Evolutionary conservation across 345 rosid species (phyloP).

Genomic region (Aegle marmelos): DNA sequence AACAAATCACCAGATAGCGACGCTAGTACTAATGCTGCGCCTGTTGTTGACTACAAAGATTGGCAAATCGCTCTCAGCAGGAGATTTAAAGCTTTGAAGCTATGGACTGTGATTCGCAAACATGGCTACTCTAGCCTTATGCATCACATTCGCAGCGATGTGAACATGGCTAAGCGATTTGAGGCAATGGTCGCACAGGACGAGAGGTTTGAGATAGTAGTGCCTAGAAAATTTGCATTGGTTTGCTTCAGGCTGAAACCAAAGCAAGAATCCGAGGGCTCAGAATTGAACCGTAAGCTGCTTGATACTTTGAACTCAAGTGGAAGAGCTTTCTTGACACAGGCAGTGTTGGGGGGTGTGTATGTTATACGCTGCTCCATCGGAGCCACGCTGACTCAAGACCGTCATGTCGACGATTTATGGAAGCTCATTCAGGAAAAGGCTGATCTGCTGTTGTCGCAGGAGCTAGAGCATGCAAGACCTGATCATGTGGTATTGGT

Average conservation of each 20-base stretch:
- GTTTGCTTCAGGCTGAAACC: constrained; percentile 39
- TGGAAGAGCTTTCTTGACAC: constrained; percentile 31
- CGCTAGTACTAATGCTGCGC: constrained; percentile 4
- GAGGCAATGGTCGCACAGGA: constrained; percentile 26
- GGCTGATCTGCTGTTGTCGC: background rate
- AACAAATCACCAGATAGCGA: background rate
- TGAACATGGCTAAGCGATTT: constrained; percentile 30
- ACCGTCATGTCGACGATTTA: constrained; percentile 24
- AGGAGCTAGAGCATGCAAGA: too few species aligned
- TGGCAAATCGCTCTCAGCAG: constrained; percentile 33
- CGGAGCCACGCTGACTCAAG: constrained; percentile 25
- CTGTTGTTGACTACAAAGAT: constrained; percentile 28
- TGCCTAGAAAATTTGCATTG: constrained; percentile 34
- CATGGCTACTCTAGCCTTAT: constrained; percentile 24
- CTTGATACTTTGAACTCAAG: constrained; percentile 26
- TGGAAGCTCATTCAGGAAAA: constrained; percentile 33
- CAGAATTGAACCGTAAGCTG: constrained; percentile 12
- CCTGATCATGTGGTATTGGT: too few species aligned
- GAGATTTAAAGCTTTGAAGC: constrained; percentile 32
- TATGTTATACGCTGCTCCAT: constrained; percentile 23
- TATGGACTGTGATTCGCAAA: constrained; percentile 35
- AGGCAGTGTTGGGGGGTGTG: constrained; percentile 20
- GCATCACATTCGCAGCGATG: constrained; percentile 25
- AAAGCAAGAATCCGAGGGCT: background rate
- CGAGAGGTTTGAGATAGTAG: constrained; percentile 30